These are phyloP conservation scores for Dorcoceras hygrometricum DNA, from an alignment of 257 asterid genomes.

Conservation along the genomic window DNA sequence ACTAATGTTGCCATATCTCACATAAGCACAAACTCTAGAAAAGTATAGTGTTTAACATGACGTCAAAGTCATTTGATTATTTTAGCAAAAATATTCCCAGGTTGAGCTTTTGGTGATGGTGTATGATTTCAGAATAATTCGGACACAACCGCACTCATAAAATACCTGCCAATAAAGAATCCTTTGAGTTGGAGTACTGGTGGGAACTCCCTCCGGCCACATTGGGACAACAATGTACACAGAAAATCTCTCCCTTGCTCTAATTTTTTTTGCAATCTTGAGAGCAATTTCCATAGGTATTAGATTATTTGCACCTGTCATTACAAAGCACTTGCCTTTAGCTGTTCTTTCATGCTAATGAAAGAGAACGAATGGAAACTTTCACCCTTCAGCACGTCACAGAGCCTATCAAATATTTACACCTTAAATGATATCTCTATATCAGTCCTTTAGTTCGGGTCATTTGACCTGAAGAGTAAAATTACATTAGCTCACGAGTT, in stretches of 20 bases:
- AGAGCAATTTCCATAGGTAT: conserved; percentile 96
- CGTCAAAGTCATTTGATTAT: no score
- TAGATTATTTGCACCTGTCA: conserved; percentile 86
- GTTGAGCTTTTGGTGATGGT: not conserved
- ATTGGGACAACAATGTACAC: conserved; percentile 79
- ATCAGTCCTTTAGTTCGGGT: not conserved
- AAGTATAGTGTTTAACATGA: no score
- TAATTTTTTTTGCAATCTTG: conserved; percentile 72
- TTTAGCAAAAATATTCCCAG: no score
- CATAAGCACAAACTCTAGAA: not conserved
- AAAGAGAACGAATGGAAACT: not conserved
- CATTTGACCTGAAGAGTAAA: not conserved
- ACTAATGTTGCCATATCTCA: not conserved
- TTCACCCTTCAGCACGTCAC: not conserved
- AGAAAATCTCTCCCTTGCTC: conserved; percentile 71
- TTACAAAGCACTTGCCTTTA: conserved; percentile 10
- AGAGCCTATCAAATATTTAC: not conserved
- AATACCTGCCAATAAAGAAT: conserved; percentile 89
- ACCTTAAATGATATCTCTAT: not conserved
- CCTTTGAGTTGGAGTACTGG: conserved; percentile 76
- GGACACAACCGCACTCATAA: not conserved
- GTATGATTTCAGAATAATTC: not conserved
- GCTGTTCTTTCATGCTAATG: not conserved
- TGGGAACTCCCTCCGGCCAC: conserved; percentile 98
- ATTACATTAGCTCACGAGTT: not conserved